Conservation (phyloP, 108 stramenopile genomes). For the Schizochytrium sp. region DNA sequence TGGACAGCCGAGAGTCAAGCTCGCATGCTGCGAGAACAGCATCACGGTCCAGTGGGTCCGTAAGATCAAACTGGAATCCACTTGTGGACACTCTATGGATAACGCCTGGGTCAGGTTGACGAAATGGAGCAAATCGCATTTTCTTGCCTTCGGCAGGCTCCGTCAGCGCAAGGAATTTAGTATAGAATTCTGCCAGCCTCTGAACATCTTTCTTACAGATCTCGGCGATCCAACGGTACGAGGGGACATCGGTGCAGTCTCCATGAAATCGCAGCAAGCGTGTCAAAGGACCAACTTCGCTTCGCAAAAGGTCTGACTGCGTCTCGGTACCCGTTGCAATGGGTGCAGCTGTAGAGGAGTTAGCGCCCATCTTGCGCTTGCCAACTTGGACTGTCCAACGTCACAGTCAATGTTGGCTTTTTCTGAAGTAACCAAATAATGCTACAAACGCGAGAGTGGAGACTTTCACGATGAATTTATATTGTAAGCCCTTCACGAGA, state of each 20-base stretch:
- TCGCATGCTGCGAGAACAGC: constrained; percentile 8
- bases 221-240: background rate
- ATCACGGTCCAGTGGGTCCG: background rate
- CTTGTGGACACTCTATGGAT: background rate
- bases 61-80: constrained; percentile 3
- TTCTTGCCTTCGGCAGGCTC: background rate
- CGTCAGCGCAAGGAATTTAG: background rate
- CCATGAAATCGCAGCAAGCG: background rate
- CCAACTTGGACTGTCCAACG: too few species aligned
- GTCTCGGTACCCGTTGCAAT: too few species aligned
- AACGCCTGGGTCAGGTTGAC: background rate
- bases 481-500: too few species aligned
- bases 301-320: too few species aligned
- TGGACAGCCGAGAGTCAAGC: background rate
- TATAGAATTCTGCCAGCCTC: background rate
- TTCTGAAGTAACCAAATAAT: too few species aligned
- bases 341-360: too few species aligned
- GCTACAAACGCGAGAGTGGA: too few species aligned
- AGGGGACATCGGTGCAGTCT: background rate
- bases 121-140: constrained; percentile 17
- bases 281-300: background rate
- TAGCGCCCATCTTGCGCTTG: too few species aligned
- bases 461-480: too few species aligned
- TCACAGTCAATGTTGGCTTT: too few species aligned
- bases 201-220: background rate